Evolutionary conservation across 352 stramenopile species (phyloP), one percentile per base, ranked within the genome.

Genomic region (Pythium volutum): DNA sequence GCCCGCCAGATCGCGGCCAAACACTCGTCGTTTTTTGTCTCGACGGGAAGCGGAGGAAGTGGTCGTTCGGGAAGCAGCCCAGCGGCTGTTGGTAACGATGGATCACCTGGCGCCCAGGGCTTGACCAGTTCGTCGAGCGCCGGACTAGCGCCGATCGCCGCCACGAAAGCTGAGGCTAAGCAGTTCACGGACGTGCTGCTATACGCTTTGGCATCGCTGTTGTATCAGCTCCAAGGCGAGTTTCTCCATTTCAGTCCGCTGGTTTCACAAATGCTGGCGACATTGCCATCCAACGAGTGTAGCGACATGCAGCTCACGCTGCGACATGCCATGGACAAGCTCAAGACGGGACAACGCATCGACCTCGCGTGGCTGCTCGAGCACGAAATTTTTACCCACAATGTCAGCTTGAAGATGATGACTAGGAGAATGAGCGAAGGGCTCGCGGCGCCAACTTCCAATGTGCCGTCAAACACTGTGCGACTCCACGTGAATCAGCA

Each of bases 401-500:
- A 61, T 50, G 42, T 48, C 16, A 75, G 59, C 36, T 20, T 64
- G 36, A 53, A 51, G 51, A 45, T 54, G 16, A 66, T 62, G 53
- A 55, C 41, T 4, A 36, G 57, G 15, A 47, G 49, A 20, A 64
- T 61, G 38, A 61, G 57, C n/a, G 64, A 63, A 23, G 34, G 43
- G 8, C 56, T 64, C 8, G 7, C 77, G 64, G 70, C 73, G 16
- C 63, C 74, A 26, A 64, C 69, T 9, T 59, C 68, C 0, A 73
- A 80, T 16, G 62, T 77, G 14, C 77, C 81, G 1, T 73, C 81
- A 0, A 88, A 77, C 87, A 23, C 84, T 74, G 20, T 92, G 71
- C 55, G 84, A 16, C 79, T 97, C 15, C 82, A 97, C 58, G 89
- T 98, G 3, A 99, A 96, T 46, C 85, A 96, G 61, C 80, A 84